Base-by-base conservation (phyloP, 257 asterid species). In the Euphrasia confusa region DNA sequence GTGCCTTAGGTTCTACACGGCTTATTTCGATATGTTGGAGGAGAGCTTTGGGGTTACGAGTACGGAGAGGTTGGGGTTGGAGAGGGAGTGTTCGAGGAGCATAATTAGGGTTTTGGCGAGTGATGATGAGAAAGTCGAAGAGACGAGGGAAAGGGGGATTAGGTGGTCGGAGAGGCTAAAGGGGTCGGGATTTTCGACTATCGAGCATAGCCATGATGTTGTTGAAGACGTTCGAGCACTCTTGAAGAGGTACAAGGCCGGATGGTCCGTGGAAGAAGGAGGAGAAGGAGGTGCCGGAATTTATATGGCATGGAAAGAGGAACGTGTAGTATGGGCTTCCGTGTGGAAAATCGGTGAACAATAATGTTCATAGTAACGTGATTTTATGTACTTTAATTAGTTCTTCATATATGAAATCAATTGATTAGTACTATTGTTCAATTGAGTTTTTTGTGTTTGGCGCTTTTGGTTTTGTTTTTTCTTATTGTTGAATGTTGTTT, bases 251-350 rank as follows among this genome's bases (percentile, higher is more conserved):
- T 89, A 92, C 62, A 73, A 68, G 37, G 59, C 60, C 0, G 98
- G 95, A 53, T 92, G 99, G 99, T 83, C 96, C 1, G 26, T 84
- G 3, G 56, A 5, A 1, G 56, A 17, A 50, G 21, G 24, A 14
- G 26, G 10, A 7, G n/a, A n/a, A n/a, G 28, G 18, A 7, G 1
- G 10, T 7, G 4, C 12, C 2, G 56, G 95, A 30, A 58, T 88
- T 66, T 81, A 79, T 75, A 80, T 88, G 81, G 71, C 81, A 37
- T 92, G 97, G 97, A 86, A 87, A 78, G 89, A 88, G 26, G 90
- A 89, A 53, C 77, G 86, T 49, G 96, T 83, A 3, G 84, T 92
- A 3, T 92, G 97, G 99, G 84, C 95, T 30, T 86, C 96, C 39
- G 81, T 89, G 1, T 92, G 99, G 99, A 89, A 89, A 64, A 87